Evolutionary conservation across 179 eudicot species (phyloP), one percentile per base, ranked within the genome.

Genomic region (Silene vulgaris): DNA sequence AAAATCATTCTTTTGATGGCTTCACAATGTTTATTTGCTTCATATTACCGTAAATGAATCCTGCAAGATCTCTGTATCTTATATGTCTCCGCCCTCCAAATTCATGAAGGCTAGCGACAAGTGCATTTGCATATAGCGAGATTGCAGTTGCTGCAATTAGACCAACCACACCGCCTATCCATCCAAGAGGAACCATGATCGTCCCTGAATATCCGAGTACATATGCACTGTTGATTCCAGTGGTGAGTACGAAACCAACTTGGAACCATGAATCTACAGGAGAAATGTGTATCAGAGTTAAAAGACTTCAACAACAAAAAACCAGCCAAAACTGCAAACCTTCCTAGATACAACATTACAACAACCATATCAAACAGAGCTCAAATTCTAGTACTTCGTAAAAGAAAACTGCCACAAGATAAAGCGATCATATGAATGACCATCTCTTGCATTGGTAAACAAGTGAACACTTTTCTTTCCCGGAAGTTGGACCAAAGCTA

Each of bases 1-100:
- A 26, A 35, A 65, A 62, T 57, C 6, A 48, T 5, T 16, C 8
- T 8, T 62, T 32, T 2, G 20, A 14, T 7, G 1, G 8, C 23
- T 2, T 16, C 26, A 74, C 17, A 9, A 52, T 20, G 13, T 30
- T 20, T 17, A 8, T 45, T 52, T 48, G 9, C 40, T 23, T 71
- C 65, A 29, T 8, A 30, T 54, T 88, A 93, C 98, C 98, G 77
- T 93, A 93, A 37, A 91, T 77, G 75, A 83, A 89, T 75, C 97
- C 96, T 12, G 97, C 97, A 78, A 94, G 97, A 80, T 94, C 98
- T 65, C 98, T 86, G 84, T 94, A 94, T 85, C 97, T 74, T 78
- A 94, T 94, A 65, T 88, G 96, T 70, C 98, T 87, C 86, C 76
- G 90, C 35, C 98, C 98, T 17, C 97, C 98, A 77, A 74, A 83